Evolutionary conservation across 2,329 filamentous ascomycete genomes (phyloP).

Genomic region (Colletotrichum liaoningense): DNA sequence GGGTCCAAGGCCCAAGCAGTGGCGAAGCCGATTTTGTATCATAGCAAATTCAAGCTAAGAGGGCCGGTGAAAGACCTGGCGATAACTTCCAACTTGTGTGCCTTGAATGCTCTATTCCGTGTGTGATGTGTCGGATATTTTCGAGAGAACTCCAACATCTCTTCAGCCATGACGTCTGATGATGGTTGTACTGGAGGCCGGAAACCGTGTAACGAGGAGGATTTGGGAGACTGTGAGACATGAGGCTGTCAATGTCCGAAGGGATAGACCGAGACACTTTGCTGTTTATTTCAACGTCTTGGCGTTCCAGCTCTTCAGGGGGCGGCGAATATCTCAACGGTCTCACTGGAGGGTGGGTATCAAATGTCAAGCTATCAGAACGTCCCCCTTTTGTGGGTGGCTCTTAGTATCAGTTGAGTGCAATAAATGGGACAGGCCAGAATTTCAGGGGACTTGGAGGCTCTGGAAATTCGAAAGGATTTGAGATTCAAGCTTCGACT

Average conservation of each 20-base stretch:
- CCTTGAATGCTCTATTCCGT: too few relatives aligned
- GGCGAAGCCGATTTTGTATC: slow-evolving; percentile 27
- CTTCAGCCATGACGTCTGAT: neutral
- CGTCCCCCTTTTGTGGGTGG: too few relatives aligned
- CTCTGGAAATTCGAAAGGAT: too few relatives aligned
- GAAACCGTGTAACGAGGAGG: neutral
- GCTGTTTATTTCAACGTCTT: neutral
- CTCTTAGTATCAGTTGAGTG: too few relatives aligned
- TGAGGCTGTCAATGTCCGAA: neutral
- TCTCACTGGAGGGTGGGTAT: neutral
- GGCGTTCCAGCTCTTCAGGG: too few relatives aligned
- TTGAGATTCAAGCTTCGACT: too few relatives aligned
- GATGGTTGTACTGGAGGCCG: neutral
- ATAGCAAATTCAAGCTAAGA: slow-evolving; percentile 24
- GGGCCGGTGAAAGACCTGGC: slow-evolving; percentile 17
- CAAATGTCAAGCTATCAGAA: too few relatives aligned
- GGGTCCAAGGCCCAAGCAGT: neutral
- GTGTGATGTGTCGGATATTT: neutral
- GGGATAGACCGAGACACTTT: too few relatives aligned
- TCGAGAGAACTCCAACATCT: too few relatives aligned
- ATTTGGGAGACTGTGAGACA: neutral
- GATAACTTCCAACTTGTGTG: neutral
- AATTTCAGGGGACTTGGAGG: too few relatives aligned
- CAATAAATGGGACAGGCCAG: too few relatives aligned
- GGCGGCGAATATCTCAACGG: neutral